Evolutionary conservation across 257 asterid species (phyloP).

Genomic region (Ilex asprella): DNA sequence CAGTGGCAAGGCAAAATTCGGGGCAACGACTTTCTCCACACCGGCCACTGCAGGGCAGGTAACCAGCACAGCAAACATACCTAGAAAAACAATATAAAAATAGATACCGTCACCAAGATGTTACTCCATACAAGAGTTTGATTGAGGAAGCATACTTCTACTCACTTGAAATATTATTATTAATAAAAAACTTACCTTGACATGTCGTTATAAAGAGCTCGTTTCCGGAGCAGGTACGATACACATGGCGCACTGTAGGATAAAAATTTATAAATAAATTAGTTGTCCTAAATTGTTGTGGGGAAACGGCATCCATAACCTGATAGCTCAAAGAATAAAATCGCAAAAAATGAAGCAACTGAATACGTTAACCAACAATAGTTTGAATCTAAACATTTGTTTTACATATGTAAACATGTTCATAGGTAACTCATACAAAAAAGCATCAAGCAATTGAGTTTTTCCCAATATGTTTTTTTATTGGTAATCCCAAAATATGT

Average conservation of each 20-base stretch:
- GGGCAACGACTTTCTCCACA: slow-evolving; percentile 99
- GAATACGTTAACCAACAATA: neutral
- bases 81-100: slow-evolving; percentile 30
- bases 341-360: neutral
- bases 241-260: slow-evolving; percentile 84
- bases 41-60: slow-evolving; percentile 99
- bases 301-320: neutral
- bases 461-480: too few species aligned
- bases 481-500: too few species aligned
- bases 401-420: neutral
- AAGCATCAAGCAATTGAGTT: too few species aligned
- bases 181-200: slow-evolving; percentile 44
- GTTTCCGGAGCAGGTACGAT: slow-evolving; percentile 89
- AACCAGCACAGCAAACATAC: slow-evolving; percentile 97
- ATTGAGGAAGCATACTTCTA: slow-evolving; percentile 10
- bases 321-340: too few species aligned
- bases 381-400: too few species aligned
- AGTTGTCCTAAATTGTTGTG: neutral
- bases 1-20: slow-evolving; percentile 94
- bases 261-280: neutral
- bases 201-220: slow-evolving; percentile 99
- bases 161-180: slow-evolving; percentile 94
- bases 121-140: slow-evolving; percentile 1
- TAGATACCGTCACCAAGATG: slow-evolving; percentile 8
- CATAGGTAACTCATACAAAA: too few species aligned